Evolutionary conservation across 164 flowering plant species (phyloP), one percentile per base, ranked within the genome.

Genomic region (Dillenia suffruticosa): DNA sequence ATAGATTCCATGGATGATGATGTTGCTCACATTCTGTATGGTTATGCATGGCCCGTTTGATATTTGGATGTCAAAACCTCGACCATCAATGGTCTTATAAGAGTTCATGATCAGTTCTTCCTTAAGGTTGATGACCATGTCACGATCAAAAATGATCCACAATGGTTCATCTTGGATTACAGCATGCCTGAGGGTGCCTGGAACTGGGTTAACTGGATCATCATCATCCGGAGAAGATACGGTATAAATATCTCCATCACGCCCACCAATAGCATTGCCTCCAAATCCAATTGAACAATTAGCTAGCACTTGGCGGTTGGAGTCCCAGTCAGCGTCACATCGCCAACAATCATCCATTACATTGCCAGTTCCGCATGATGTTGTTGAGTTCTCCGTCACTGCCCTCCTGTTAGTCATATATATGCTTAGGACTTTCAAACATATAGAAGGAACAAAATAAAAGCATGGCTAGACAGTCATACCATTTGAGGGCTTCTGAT

Each of bases 301-400:
- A 0, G 81, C 79, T 1, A 77, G 65, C 54, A 57, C 15, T 48
- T 66, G 59, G 9, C 82, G 64, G 61, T 78, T 73, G 16, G 59
- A 46, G 5, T 65, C 72, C 82, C 82, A 78, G 8, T 71, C 57
- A 0, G 75, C 57, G 64, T 74, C 78, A n/a, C 84, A 77, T 50
- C 81, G 60, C 84, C 84, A 77, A 54, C 84, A 80, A 51, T 75
- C 81, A 49, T 77, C 79, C 11, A 74, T 70, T 1, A 79, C 79
- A 54, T 80, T 80, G 7, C 81, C 78, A 2, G 79, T 77, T 46
- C 57, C 49, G 53, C 78, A 79, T 46, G 70, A 52, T 19, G 22
- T 19, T 19, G 22, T 19, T 19, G 22, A 1, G 22, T 19, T 19
- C n/a, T 49, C 69, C 59, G 47, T 40, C 9, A 58, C 63, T 10